Percentiles rank a stretch among this genome's conserved stretches.
Conservation (phyloP, 1,284 basidiomycete species). For the Fomitopsis palustris region DNA sequence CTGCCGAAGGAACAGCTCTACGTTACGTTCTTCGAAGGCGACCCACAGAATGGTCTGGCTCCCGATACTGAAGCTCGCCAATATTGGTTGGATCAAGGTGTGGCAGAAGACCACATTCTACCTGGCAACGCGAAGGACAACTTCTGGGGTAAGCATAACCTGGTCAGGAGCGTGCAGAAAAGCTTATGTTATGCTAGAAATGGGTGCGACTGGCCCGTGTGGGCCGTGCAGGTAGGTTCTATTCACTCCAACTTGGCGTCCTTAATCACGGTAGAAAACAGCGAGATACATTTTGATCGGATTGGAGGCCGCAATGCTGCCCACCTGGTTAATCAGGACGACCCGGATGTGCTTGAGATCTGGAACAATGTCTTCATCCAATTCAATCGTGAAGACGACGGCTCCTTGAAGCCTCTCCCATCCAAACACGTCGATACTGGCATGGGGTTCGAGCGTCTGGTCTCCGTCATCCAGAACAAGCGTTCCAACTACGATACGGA, state of each 20-base stretch:
- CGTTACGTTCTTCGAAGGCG: conserved; percentile 98
- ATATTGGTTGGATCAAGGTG: conserved; percentile 85
- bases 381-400: conserved; percentile 93
- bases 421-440: conserved; percentile 97
- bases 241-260: background rate
- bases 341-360: conserved; percentile 95
- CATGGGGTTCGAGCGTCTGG: conserved; percentile 98
- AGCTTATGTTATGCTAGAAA: conserved; percentile 54
- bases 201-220: conserved; percentile 97
- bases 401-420: conserved; percentile 78
- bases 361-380: conserved; percentile 99
- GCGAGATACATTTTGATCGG: conserved; percentile 96
- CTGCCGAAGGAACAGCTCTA: conserved; percentile 91
- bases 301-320: conserved; percentile 93
- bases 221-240: conserved; percentile 81
- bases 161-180: background rate
- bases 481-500: conserved; percentile 98
- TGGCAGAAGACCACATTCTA: conserved; percentile 87
- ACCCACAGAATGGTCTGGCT: conserved; percentile 81
- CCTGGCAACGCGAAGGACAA: conserved; percentile 97
- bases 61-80: conserved; percentile 87
- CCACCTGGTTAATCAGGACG: conserved; percentile 90
- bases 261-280: conserved; percentile 26
- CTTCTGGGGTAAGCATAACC: conserved; percentile 88
- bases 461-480: conserved; percentile 90